Evolutionary conservation across 257 asterid genomes (phyloP), one percentile per base, ranked within the genome.

Genomic region (Solanum bukasovii): DNA sequence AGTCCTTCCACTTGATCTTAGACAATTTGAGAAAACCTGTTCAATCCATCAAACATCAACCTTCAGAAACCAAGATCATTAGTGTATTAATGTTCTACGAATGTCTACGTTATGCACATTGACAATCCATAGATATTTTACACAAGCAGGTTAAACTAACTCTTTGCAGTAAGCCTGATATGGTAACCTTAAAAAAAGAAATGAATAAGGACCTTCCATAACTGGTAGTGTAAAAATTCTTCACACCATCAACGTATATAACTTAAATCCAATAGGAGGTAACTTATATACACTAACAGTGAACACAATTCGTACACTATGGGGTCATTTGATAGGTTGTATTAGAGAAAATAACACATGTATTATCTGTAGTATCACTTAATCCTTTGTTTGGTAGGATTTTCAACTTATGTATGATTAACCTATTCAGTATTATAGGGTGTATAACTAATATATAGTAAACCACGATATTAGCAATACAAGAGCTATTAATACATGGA

Each of bases 1-100:
- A 20, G 99, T 97, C 88, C 98, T 92, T 56, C 99, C 99, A 81
- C 98, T 97, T 20, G 99, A 97, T 84, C 94, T 92, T 94, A 97
- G 87, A 89, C 98, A 97, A 86, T 94, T 95, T 2, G 96, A 97
- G 88, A 96, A 96, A 65, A 95, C 96, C 98, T 96, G 91, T 56
- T 75, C 72, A 88, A 87, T 52, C 71, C 86, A 40, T 77, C 88
- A 90, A 65, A 85, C 67, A 61, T 84, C 73, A 84, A 61, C 34
- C 35, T 59, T 52, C 34, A 84, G 49, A 84, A 84, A 61, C 87
- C 73, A 56, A 49, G 33, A 27, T 35, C 83, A 74, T 35, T 21
- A 5, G 14, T 74, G 18, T 35, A 73, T 35, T 73, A 21, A 74
- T 74, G 49, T 74, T 35, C 83, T 74, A 33, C 10, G 27, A 72